These are phyloP conservation scores for Plenodomus tracheiphilus DNA, from an alignment of 2,329 filamentous ascomycete genomes.

Conservation along the genomic window DNA sequence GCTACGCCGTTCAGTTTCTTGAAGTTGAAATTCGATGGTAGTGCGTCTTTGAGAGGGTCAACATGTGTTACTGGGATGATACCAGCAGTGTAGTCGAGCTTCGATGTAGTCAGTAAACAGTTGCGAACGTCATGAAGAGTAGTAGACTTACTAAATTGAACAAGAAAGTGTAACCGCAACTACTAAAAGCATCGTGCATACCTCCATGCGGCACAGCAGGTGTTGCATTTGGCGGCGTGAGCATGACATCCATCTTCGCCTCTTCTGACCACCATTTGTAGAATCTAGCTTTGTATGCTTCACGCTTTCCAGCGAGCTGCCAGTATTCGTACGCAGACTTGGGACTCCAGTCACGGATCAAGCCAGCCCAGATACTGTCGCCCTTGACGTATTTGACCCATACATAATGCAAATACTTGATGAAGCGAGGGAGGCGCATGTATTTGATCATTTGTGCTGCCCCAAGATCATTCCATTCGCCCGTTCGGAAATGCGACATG, in stretches of 20 bases:
- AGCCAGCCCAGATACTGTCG: conserved; percentile 76
- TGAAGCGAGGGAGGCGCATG: conserved; percentile 70
- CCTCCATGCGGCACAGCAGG: conserved; percentile 84
- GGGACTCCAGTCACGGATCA: conserved; percentile 72
- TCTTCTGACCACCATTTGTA: conserved; percentile 82
- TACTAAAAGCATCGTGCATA: conserved; percentile 83
- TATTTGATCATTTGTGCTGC: conserved; percentile 74
- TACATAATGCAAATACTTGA: conserved; percentile 85
- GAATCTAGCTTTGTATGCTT: conserved; percentile 76
- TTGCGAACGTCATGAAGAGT: too few relatives aligned
- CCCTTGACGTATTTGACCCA: conserved; percentile 83
- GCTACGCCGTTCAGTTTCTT: conserved; percentile 77
- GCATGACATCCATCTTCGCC: conserved; percentile 70
- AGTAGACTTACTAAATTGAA: conserved; percentile 74
- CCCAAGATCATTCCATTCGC: conserved; percentile 79
- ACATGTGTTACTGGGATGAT: conserved; percentile 86
- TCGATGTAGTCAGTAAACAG: conserved; percentile 7
- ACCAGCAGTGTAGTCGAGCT: conserved; percentile 84
- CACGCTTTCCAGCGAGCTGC: conserved; percentile 76
- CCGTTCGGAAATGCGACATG: conserved; percentile 72
- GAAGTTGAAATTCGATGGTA: conserved; percentile 64
- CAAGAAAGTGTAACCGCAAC: conserved; percentile 90
- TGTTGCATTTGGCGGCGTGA: conserved; percentile 86
- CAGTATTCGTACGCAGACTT: conserved; percentile 80
- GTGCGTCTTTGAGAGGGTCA: conserved; percentile 67